Percentiles rank a stretch among this genome's conserved stretches.
These are phyloP conservation scores for Begonia loranthoides DNA, from an alignment of 306 rosid genomes.

Conservation along the genomic window DNA sequence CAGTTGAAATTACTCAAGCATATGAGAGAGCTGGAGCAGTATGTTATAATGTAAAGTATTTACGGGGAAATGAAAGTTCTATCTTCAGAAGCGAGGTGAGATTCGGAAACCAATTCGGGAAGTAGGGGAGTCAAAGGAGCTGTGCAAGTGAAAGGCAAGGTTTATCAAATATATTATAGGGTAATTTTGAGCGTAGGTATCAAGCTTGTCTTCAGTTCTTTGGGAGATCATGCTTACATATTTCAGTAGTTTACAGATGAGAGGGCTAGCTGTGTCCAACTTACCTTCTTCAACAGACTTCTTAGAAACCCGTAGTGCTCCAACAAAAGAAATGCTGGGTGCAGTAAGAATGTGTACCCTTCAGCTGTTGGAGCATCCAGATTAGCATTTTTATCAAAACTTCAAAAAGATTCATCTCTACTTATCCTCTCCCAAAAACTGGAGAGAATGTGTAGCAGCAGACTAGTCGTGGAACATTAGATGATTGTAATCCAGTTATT, in stretches of 20 bases:
- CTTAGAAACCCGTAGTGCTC: conserved; percentile 68
- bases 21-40: too few species aligned
- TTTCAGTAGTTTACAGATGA: conserved; percentile 59
- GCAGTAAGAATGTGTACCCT: conserved; percentile 70
- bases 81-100: too few species aligned
- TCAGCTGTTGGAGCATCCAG: conserved; percentile 89
- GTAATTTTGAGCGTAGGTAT: conserved; percentile 62
- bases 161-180: conserved; percentile 28
- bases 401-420: conserved; percentile 42
- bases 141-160: conserved; percentile 70
- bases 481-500: conserved; percentile 30
- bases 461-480: conserved; percentile 30
- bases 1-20: too few species aligned
- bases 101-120: conserved; percentile 21
- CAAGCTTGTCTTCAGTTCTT: conserved; percentile 56
- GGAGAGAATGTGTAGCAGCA: conserved; percentile 34
- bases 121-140: conserved; percentile 53
- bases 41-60: too few species aligned
- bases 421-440: conserved; percentile 47
- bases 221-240: conserved; percentile 74
- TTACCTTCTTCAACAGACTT: conserved; percentile 45
- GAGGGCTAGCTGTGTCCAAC: conserved; percentile 36
- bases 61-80: too few species aligned
- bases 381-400: conserved; percentile 65
- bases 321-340: conserved; percentile 49